Percentiles rank a stretch among this genome's conserved stretches.
Evolutionary conservation across 225 moss, liverwort and hornwort species (phyloP).

Genomic region (Ulota crispa): DNA sequence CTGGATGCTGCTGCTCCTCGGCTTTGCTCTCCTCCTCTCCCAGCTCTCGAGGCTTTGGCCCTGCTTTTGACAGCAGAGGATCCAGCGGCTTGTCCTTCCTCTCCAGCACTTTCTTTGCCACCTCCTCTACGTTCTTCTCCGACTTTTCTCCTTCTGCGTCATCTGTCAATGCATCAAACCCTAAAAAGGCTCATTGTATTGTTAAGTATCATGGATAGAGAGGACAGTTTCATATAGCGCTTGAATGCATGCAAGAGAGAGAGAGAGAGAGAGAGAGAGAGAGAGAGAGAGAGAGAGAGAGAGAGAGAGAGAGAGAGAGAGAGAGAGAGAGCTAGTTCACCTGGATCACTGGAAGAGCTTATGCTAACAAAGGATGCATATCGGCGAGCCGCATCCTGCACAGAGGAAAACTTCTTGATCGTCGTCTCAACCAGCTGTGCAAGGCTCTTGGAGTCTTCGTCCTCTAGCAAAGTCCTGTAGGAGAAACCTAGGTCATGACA

Average conservation of each 20-base stretch:
- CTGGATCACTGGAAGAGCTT: slow-evolving; percentile 54
- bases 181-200: neutral
- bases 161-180: neutral
- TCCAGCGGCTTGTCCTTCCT: slow-evolving; percentile 25
- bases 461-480: slow-evolving; percentile 62
- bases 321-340: slow-evolving; percentile 21
- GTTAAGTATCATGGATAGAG: neutral
- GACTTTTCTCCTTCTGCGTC: slow-evolving; percentile 27
- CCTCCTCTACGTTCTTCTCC: slow-evolving; percentile 41
- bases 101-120: slow-evolving; percentile 37
- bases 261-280: neutral
- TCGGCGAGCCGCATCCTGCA: slow-evolving; percentile 88
- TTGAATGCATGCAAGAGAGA: neutral
- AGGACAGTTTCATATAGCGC: neutral
- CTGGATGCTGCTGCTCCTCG: slow-evolving; percentile 20
- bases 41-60: neutral
- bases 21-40: slow-evolving; percentile 5
- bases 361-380: slow-evolving; percentile 73
- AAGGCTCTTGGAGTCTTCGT: slow-evolving; percentile 67
- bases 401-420: slow-evolving; percentile 68
- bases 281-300: neutral
- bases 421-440: slow-evolving; percentile 71
- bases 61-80: neutral
- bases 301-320: neutral
- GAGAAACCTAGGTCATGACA: slow-evolving; percentile 20